Base-by-base conservation (phyloP, 257 asterid genomes). In the Solanum pinnatisectum region DNA sequence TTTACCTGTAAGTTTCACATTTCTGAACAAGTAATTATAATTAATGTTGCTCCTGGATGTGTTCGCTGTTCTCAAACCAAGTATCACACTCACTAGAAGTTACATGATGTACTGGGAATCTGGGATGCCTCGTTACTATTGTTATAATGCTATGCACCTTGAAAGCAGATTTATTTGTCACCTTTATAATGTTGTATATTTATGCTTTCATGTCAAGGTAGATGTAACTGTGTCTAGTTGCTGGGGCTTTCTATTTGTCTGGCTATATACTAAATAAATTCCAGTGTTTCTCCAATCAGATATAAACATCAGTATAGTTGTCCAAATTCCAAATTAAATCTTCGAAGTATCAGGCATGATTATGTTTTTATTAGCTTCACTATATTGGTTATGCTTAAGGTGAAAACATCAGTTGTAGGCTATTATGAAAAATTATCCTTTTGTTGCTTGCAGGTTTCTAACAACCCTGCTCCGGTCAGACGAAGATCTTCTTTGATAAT, bases 391-490 rank as follows among this genome's bases (percentile, higher is more conserved):
- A 59, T 59, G 27, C 10, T 22, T 85, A 39, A 35, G 68, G 79
- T 30, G 37, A 70, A 86, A 70, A 70, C 6, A 81, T 5, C 32
- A 9, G 67, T 81, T 30, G 27, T 30, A 30, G 5, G 68, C 10
- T 70, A 37, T 70, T 86, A 16, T 15, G 68, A 81, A 59, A 59
- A 59, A 59, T 22, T 59, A 3, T 59, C 27, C 68, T 30, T 35
- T 14, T 84, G 36, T 59, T 46, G 42, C 5, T 39, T 82, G 27
- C 89, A 90, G 90, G 90, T 86, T 83, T 81, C 84, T 86, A 86
- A 56, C 67, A 56, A 56, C n/a, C 88, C 89, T 86, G 60, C 90
- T 46, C 87, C 89, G 0, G 42, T 71, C 67, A 67, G 52, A 86
- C 87, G 49, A 36, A 84, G 11, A 40, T 88, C 91, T 42, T 37